Conservation (phyloP, 768 basidiomycete species). For the Hydnum rufescens region DNA sequence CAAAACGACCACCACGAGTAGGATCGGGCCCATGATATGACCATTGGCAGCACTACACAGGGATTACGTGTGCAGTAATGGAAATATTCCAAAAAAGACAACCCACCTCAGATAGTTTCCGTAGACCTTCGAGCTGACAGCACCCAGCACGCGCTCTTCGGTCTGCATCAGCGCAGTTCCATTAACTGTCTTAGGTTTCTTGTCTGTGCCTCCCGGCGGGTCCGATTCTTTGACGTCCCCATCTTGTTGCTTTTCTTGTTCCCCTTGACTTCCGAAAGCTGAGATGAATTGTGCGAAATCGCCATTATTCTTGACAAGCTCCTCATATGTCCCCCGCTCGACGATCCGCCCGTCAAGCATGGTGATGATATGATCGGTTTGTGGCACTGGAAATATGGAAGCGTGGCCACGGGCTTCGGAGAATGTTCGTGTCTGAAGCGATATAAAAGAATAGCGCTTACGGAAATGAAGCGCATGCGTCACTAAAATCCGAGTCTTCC, state of each 20-base stretch:
- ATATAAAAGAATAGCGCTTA: slow-evolving; percentile 25
- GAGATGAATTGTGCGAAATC: slow-evolving; percentile 25
- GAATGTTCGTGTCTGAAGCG: neutral
- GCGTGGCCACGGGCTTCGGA: neutral
- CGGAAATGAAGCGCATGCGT: slow-evolving; percentile 36
- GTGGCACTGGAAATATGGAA: slow-evolving; percentile 32
- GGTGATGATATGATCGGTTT: slow-evolving; percentile 41
- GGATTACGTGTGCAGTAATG: neutral
- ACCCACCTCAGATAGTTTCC: slow-evolving; percentile 19
- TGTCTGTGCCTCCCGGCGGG: neutral
- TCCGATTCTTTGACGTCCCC: slow-evolving; percentile 11
- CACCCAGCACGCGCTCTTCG: slow-evolving; percentile 38
- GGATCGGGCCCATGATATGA: slow-evolving; percentile 23
- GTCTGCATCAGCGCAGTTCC: slow-evolving; percentile 23
- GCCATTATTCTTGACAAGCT: slow-evolving; percentile 15
- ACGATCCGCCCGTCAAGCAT: slow-evolving; percentile 37
- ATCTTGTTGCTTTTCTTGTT: slow-evolving; percentile 13
- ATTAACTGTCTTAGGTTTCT: neutral
- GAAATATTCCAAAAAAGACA: neutral
- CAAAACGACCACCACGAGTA: slow-evolving; percentile 26
- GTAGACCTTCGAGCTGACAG: slow-evolving; percentile 32
- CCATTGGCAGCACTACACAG: slow-evolving; percentile 39
- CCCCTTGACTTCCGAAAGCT: slow-evolving; percentile 30
- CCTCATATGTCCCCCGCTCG: slow-evolving; percentile 42
- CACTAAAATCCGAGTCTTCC: slow-evolving; percentile 21